Evolutionary conservation across 1,139 yeast species (phyloP).

Genomic region (Kazachstania sp.): DNA sequence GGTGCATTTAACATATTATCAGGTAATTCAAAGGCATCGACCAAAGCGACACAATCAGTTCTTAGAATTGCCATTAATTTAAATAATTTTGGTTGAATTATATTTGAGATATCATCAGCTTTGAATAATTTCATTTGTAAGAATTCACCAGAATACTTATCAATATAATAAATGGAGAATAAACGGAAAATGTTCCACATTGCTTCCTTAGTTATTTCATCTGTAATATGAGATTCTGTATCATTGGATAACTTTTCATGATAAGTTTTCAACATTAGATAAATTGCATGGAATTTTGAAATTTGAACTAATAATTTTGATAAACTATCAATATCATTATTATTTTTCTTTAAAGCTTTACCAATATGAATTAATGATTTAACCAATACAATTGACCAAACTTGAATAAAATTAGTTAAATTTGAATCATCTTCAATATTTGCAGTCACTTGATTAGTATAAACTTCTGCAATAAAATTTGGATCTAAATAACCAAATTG

Average conservation of each 20-base stretch:
- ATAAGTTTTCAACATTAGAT: constrained; percentile 36
- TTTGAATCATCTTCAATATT: constrained; percentile 30
- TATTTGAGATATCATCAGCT: constrained; percentile 38
- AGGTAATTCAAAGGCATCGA: constrained; percentile 83
- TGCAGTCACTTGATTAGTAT: constrained; percentile 28
- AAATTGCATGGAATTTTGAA: constrained; percentile 56
- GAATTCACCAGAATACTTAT: constrained; percentile 68
- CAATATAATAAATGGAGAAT: constrained; percentile 65
- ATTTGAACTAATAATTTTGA: constrained; percentile 52
- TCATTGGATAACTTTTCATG: constrained; percentile 24
- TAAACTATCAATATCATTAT: constrained; percentile 46
- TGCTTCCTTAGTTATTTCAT: constrained; percentile 32
- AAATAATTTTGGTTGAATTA: constrained; percentile 40
- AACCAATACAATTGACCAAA: constrained; percentile 42
- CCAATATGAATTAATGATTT: constrained; percentile 43
- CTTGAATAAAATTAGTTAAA: constrained; percentile 33
- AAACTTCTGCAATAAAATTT: constrained; percentile 18
- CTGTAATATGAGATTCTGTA: constrained; percentile 22
- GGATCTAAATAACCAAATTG: constrained; percentile 39
- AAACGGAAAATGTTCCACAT: constrained; percentile 45
- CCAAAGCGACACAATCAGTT: constrained; percentile 66
- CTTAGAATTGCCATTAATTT: constrained; percentile 45
- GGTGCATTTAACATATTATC: constrained; percentile 83
- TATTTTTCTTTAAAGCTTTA: constrained; percentile 36
- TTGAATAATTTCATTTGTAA: constrained; percentile 55